Conservation (phyloP, 75 land plant species). For the Ceratopteris richardii region DNA sequence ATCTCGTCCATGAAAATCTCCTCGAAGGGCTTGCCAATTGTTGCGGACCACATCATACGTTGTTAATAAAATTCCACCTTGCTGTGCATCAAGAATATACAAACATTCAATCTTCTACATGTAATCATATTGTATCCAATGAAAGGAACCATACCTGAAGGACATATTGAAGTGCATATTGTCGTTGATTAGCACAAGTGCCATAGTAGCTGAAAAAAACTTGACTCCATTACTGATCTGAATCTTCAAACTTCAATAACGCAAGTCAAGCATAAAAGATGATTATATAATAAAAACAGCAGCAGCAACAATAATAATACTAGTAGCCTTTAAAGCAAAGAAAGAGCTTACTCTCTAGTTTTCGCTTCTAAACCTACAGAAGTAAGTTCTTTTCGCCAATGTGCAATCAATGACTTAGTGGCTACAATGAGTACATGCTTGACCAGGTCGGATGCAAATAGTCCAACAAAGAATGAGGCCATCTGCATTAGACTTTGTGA, state of each 20-base stretch:
- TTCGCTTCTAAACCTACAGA: constrained; percentile 64
- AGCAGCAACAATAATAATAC: background rate
- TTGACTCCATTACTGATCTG: background rate
- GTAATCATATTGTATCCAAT: no score
- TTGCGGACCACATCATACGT: constrained; percentile 97
- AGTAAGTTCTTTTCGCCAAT: constrained; percentile 87
- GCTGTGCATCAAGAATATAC: constrained; percentile 17
- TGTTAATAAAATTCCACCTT: constrained; percentile 82
- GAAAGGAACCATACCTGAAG: constrained; percentile 44
- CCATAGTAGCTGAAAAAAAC: constrained; percentile 54
- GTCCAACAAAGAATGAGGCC: constrained; percentile 74
- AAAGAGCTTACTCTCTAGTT: constrained; percentile 62
- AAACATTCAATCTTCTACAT: background rate
- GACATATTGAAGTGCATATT: constrained; percentile 68
- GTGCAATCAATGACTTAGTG: constrained; percentile 84
- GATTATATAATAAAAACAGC: background rate
- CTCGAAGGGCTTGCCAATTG: constrained; percentile 70
- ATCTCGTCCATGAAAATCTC: constrained; percentile 35
- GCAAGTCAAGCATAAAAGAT: background rate
- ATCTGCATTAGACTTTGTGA: constrained; percentile 48
- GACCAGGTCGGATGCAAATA: constrained; percentile 62
- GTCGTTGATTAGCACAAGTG: constrained; percentile 40
- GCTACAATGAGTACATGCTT: constrained; percentile 81
- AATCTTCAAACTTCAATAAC: constrained; percentile 1
- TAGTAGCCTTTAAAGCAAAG: background rate